phyloP scores from a whole-genome alignment of 2,329 filamentous ascomycete genomes.

The Lasiodiplodia hormozganensis region DNA sequence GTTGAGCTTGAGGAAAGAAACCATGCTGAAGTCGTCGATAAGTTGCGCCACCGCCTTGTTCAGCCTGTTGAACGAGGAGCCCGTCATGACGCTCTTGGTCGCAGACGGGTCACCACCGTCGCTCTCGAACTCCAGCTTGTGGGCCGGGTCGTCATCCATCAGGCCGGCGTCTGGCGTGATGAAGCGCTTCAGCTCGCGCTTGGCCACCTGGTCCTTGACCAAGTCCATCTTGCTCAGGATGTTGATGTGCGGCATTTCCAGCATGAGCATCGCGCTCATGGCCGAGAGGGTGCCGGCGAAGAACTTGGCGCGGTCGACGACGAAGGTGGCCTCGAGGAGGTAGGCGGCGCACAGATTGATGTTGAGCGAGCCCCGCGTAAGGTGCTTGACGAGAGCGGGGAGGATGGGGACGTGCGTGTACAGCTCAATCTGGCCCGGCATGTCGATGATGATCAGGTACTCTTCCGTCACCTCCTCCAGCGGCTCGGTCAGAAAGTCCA shows the following conservation, averaged over 20 bases:
- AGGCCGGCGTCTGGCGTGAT: conserved; percentile 83
- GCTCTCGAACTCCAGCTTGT: conserved; percentile 35
- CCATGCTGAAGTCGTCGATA: conserved; percentile 98
- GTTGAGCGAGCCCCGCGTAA: conserved; percentile 83
- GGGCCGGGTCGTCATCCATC: conserved; percentile 77
- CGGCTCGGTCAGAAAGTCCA: conserved; percentile 87
- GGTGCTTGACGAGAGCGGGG: conserved; percentile 80
- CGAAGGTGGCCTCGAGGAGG: conserved; percentile 92
- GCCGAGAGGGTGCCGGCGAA: conserved; percentile 94
- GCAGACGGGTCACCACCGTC: conserved; percentile 63
- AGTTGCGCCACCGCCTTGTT: conserved; percentile 88
- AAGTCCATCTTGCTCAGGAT: conserved; percentile 98
- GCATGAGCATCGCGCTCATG: conserved; percentile 99
- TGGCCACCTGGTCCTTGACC: conserved; percentile 85
- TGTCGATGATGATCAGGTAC: conserved; percentile 97
- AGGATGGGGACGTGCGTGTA: conserved; percentile 97
- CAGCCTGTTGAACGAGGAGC: conserved; percentile 79
- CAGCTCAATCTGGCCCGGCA: conserved; percentile 98
- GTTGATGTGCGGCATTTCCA: conserved; percentile 96
- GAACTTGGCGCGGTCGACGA: conserved; percentile 95
- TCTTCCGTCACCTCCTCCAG: conserved; percentile 89
- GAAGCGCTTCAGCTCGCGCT: conserved; percentile 88
- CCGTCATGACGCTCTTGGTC: conserved; percentile 76
- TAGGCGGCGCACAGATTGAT: conserved; percentile 93
- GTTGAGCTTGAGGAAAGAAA: conserved; percentile 90